Conservation (phyloP, 176 grass and related monocot genomes). For the Zoysia pacifica region DNA sequence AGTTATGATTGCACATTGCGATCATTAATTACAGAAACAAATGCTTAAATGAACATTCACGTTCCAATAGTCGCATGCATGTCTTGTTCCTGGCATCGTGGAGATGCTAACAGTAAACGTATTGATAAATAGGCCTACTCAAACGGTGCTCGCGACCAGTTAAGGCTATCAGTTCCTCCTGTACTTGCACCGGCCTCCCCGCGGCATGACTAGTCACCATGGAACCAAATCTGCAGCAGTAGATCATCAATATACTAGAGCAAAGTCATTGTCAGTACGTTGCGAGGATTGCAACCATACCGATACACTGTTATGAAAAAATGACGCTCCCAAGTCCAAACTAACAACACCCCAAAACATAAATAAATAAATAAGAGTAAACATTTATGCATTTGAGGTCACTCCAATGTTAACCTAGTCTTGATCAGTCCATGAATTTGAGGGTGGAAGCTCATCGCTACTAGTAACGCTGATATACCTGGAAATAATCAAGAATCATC, state of each 20-base stretch:
- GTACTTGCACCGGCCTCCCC: not conserved
- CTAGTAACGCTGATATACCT: no score
- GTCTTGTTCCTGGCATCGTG: not conserved
- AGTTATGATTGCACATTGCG: not conserved
- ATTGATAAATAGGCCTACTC: constrained; percentile 3
- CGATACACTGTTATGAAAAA: not conserved
- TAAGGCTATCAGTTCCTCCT: not conserved
- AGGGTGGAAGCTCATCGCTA: no score
- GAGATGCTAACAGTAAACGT: constrained; percentile 1
- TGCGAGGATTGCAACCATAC: not conserved
- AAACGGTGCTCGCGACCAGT: constrained; percentile 13
- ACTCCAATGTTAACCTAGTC: no score
- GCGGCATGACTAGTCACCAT: not conserved
- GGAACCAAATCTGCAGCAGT: constrained; percentile 23
- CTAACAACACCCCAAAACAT: no score
- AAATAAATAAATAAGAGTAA: no score
- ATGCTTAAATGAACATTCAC: not conserved
- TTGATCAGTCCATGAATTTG: no score
- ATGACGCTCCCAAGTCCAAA: no score
- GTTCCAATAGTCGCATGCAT: not conserved
- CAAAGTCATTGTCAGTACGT: not conserved
- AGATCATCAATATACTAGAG: not conserved
- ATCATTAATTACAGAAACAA: not conserved
- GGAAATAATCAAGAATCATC: no score
- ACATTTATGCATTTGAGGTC: no score